These are phyloP conservation scores for Dendrobium huoshanense DNA, from an alignment of 106 monocot genomes.

Conservation along the genomic window DNA sequence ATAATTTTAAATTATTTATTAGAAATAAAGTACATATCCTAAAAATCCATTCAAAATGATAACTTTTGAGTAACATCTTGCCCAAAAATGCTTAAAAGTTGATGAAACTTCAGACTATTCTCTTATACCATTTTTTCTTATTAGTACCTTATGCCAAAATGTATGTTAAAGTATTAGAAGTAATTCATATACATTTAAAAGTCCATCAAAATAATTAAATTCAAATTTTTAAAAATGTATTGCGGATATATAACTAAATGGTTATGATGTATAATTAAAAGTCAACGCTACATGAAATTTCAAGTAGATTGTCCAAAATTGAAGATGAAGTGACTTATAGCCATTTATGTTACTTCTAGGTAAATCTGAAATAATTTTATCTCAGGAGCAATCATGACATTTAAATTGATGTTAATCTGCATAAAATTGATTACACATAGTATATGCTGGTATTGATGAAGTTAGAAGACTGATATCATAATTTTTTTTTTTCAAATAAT, in stretches of 20 bases:
- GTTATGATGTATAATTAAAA: background rate
- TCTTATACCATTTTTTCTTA: background rate
- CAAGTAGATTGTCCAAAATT: background rate
- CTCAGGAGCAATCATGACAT: slow-evolving; percentile 75
- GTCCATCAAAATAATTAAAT: background rate
- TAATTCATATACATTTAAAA: background rate
- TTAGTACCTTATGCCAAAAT: background rate
- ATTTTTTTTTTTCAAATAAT: slow-evolving; percentile 53
- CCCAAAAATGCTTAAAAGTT: background rate
- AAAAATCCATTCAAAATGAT: background rate
- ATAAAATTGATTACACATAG: slow-evolving; percentile 66
- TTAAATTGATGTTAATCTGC: slow-evolving; percentile 81
- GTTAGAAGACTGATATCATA: slow-evolving; percentile 82
- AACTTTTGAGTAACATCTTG: background rate
- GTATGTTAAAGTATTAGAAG: background rate
- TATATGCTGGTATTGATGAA: slow-evolving; percentile 82
- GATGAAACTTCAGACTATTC: background rate
- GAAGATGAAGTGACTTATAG: background rate
- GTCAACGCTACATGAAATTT: background rate
- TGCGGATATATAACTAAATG: background rate
- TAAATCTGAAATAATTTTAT: slow-evolving; percentile 8
- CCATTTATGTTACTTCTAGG: background rate
- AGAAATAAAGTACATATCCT: background rate
- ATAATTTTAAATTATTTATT: background rate
- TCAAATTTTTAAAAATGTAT: slow-evolving; percentile 1